Evolutionary conservation across 2,329 filamentous ascomycete genomes (phyloP).

Genomic region (Ascochyta lentis): DNA sequence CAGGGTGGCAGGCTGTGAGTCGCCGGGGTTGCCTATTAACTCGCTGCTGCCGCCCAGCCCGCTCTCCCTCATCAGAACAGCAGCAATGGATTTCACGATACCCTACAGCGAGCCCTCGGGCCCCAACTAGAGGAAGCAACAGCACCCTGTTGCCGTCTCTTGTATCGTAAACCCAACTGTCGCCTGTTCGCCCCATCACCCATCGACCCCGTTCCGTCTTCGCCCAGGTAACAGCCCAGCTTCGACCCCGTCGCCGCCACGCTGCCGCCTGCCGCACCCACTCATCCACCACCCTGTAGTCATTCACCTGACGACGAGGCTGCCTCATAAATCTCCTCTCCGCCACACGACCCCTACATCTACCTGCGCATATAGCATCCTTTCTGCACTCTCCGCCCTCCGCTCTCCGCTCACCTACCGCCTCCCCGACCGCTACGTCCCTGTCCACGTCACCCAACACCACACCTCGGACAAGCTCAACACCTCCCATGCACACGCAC

Average conservation of each 20-base stretch:
- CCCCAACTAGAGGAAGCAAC: constrained; percentile 38
- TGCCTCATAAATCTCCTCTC: constrained; percentile 19
- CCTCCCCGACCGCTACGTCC: constrained; percentile 39
- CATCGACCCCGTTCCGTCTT: constrained; percentile 25
- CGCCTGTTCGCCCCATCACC: constrained; percentile 20
- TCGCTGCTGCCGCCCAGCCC: constrained; percentile 36
- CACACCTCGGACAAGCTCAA: constrained; percentile 24
- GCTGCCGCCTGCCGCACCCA: constrained; percentile 37
- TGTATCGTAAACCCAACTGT: constrained; percentile 24
- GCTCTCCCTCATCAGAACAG: constrained; percentile 36
- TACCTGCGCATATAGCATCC: background rate
- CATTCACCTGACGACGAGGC: constrained; percentile 26
- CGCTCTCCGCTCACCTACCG: constrained; percentile 25
- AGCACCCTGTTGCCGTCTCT: constrained; percentile 22
- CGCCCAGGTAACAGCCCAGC: constrained; percentile 36
- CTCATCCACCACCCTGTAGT: constrained; percentile 26
- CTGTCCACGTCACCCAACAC: constrained; percentile 32
- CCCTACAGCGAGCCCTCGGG: constrained; percentile 39
- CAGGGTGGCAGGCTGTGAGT: constrained; percentile 24
- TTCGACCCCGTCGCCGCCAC: constrained; percentile 36
- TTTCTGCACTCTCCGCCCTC: background rate
- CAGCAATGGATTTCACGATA: constrained; percentile 45
- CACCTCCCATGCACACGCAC: constrained; percentile 28
- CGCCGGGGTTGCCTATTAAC: constrained; percentile 35
- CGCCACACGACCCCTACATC: constrained; percentile 6